These are phyloP conservation scores for Tetracladium setigerum DNA, from an alignment of 495 filamentous ascomycete species.

Conservation along the genomic window DNA sequence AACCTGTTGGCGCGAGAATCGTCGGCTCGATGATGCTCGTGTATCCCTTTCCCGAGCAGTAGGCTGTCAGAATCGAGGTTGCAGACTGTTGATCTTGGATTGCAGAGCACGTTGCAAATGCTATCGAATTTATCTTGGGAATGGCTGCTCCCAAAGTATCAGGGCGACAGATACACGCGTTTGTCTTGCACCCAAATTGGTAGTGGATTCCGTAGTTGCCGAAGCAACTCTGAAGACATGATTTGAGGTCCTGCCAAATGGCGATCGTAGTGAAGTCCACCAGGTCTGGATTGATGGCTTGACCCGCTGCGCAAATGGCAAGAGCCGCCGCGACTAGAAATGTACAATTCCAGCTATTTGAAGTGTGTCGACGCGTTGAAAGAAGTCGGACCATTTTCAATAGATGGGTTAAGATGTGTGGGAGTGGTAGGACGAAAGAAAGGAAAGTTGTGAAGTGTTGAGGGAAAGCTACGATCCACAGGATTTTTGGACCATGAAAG, in stretches of 20 bases:
- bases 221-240: neutral
- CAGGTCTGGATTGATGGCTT: slow-evolving; percentile 3
- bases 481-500: too few species aligned
- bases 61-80: neutral
- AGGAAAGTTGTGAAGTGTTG: too few species aligned
- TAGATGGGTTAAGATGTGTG: too few species aligned
- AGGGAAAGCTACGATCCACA: too few species aligned
- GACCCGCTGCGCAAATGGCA: neutral
- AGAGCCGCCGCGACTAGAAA: too few species aligned
- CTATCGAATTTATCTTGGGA: neutral
- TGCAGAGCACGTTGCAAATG: neutral
- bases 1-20: neutral
- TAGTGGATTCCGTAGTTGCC: neutral
- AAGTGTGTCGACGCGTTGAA: too few species aligned
- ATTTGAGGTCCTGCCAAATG: neutral
- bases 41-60: slow-evolving; percentile 1
- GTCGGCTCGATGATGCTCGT: slow-evolving; percentile 1
- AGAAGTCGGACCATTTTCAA: too few species aligned
- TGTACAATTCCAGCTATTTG: too few species aligned
- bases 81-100: neutral
- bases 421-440: too few species aligned
- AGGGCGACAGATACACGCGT: neutral
- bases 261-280: neutral
- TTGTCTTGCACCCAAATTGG: neutral
- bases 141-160: neutral